Evolutionary conservation across 83 land plant species (phyloP).

Genomic region (Picea abies): DNA sequence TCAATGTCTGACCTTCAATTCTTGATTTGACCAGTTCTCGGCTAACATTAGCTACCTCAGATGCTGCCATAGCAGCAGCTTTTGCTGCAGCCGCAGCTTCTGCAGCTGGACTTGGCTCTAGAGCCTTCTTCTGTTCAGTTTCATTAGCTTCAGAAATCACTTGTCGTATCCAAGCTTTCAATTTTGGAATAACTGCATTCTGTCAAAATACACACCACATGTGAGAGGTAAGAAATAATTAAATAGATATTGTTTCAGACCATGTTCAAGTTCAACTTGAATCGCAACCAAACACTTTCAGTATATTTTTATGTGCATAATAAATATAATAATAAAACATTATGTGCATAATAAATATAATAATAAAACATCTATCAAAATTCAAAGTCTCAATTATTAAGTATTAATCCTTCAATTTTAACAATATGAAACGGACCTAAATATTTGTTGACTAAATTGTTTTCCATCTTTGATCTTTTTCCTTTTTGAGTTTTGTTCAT

Average conservation of each 20-base stretch:
- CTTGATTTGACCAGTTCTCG: conserved; percentile 54
- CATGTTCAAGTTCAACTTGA: background rate
- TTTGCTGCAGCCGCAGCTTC: conserved; percentile 80
- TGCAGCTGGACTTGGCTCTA: conserved; percentile 40
- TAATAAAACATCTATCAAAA: background rate
- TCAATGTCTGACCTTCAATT: conserved; percentile 50
- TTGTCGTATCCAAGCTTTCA: conserved; percentile 69
- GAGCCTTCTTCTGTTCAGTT: conserved; percentile 16
- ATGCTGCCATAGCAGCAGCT: conserved; percentile 75
- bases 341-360: too few species aligned
- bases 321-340: too few species aligned
- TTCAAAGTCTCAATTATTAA: background rate
- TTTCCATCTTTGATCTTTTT: background rate
- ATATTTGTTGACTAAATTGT: background rate
- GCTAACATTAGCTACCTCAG: conserved; percentile 63
- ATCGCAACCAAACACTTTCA: background rate
- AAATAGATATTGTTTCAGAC: background rate
- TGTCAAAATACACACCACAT: conserved; percentile 16
- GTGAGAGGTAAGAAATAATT: background rate
- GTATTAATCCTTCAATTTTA: background rate
- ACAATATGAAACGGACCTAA: background rate
- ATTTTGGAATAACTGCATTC: conserved; percentile 60
- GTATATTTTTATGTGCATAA: background rate
- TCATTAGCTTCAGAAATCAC: conserved; percentile 44
- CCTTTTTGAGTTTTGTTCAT: background rate